Percentiles rank a stretch among this genome's conserved stretches.
phyloP scores from a whole-genome alignment of 2,329 filamentous ascomycete genomes.

The Aspergillus aculeatus region DNA sequence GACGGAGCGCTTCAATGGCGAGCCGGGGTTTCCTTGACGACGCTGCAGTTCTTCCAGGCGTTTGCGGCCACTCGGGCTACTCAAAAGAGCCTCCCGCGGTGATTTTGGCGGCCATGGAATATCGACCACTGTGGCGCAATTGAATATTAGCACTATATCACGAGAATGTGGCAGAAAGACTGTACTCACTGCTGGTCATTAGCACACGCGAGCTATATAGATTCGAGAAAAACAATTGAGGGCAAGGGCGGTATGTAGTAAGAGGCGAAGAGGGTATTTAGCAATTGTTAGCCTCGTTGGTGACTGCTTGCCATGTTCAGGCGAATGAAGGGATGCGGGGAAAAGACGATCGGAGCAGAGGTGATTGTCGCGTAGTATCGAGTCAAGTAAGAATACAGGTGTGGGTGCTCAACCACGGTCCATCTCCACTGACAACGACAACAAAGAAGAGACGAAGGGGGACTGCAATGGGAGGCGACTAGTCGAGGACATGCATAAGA shows the following conservation, averaged over 20 bases:
- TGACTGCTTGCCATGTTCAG: conserved; percentile 1
- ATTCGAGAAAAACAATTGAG: background rate
- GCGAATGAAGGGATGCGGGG: conserved; percentile 7
- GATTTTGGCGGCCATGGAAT: conserved; percentile 63
- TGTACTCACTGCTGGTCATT: conserved; percentile 27
- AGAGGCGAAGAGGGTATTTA: background rate
- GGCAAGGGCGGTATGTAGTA: background rate
- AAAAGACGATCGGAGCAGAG: background rate
- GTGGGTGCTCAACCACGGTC: background rate
- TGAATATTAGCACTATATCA: background rate
- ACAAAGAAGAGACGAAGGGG: background rate
- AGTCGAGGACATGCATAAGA: conserved; percentile 1
- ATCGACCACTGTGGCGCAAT: conserved; percentile 38
- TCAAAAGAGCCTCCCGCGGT: conserved; percentile 61
- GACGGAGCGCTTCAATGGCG: conserved; percentile 57
- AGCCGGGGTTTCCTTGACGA: conserved; percentile 66
- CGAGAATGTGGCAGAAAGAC: background rate
- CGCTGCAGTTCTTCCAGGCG: conserved; percentile 68
- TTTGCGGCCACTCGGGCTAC: conserved; percentile 75
- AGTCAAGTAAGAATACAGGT: too few relatives aligned
- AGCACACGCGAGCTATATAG: background rate
- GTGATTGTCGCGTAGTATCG: background rate
- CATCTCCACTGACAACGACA: background rate
- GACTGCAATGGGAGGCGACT: background rate
- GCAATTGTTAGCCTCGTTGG: background rate